Conservation (phyloP, 805 yeast genomes). For the Suhomyces sp. region DNA sequence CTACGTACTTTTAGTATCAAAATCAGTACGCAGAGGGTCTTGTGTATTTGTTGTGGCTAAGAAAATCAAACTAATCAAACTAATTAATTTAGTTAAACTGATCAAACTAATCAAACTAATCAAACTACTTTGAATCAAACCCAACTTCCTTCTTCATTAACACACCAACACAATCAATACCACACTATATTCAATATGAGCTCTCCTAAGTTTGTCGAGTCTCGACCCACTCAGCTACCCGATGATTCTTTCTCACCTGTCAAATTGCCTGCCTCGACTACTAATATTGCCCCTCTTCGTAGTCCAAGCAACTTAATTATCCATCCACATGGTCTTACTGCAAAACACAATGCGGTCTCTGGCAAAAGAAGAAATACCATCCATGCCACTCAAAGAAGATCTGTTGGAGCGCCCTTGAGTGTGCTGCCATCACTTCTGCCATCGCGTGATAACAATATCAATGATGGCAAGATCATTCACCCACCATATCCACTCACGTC, state of each 20-base stretch:
- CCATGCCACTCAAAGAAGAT: conserved; percentile 8
- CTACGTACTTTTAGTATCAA: background rate
- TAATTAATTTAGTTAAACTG: no score
- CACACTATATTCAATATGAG: background rate
- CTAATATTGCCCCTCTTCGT: background rate
- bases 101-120: no score
- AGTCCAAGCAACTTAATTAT: conserved; percentile 3
- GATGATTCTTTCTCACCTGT: conserved; percentile 16
- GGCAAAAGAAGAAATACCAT: conserved; percentile 21
- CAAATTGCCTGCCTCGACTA: conserved; percentile 9
- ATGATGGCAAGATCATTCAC: background rate
- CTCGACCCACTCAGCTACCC: background rate
- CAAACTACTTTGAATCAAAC: no score
- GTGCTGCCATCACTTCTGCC: conserved; percentile 4
- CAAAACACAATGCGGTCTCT: conserved; percentile 26
- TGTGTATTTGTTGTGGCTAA: background rate
- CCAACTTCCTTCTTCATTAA: no score
- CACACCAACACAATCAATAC: background rate
- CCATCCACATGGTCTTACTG: conserved; percentile 46
- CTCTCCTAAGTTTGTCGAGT: background rate
- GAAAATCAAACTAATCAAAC: background rate
- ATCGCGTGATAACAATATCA: background rate
- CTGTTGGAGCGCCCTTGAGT: conserved; percentile 12
- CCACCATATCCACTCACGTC: conserved; percentile 11
- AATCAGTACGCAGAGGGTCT: background rate